Base-by-base conservation (phyloP, 108 stramenopile species). In the Nannochloropsis gaditana region DNA sequence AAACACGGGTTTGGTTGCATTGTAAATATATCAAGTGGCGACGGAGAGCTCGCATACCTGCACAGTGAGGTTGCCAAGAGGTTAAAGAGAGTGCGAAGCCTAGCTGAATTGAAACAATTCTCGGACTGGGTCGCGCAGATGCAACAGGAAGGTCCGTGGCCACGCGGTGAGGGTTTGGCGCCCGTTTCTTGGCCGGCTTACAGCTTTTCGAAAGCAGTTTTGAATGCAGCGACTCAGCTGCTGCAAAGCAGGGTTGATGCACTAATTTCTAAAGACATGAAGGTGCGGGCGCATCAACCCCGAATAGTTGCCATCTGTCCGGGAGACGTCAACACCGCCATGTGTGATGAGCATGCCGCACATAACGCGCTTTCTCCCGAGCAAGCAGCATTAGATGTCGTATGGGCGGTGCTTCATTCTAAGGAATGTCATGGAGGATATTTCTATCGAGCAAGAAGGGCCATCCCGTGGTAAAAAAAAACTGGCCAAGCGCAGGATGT, bases 1-100 rank as follows among this genome's bases (percentile, higher is more conserved):
- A 73, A 73, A 73, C 59, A n/a, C n/a, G 59, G 59, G 59, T 73
- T 73, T 73, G 59, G 59, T n/a, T 73, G 59, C n/a, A n/a, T 73
- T n/a, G n/a, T 73, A n/a, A 73, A 73, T n/a, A 73, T 73, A 4
- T 73, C 59, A 3, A 73, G 59, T n/a, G 59, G 59, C 19, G 59
- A 73, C n/a, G 59, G 59, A n/a, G 59, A 73, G 59, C n/a, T 73
- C 19, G 59, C 59, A 73, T 73, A 73, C 8, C n/a, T 73, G 59
- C 59, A 73, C 59, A 73, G 59, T 73, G 19, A n/a, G 59, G 59
- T 73, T 2, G 59, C 59, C 59, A 73, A 73, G 59, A 15, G 59
- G 19, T 8, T 73, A 73, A 73, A n/a, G 59, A 3, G n/a, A n/a
- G n/a, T 73, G 59, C 15, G n/a, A 73, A 73, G 59, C 2, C 15